Evolutionary conservation across 2,329 filamentous ascomycete genomes (phyloP).

Genomic region (Thielaviopsis ethacetica): DNA sequence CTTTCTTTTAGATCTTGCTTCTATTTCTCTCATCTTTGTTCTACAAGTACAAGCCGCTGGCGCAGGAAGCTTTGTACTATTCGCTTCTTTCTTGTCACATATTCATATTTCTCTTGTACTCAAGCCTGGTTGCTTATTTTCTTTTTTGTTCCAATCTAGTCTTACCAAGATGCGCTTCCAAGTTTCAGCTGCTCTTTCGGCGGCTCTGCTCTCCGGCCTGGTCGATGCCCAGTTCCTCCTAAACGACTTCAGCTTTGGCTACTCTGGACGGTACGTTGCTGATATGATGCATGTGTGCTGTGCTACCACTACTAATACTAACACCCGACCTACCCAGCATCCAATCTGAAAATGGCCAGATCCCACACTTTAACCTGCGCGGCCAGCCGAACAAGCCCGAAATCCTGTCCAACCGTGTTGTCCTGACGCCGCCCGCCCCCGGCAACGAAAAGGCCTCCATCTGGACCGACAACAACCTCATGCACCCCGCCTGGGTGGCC

Average conservation of each 20-base stretch:
- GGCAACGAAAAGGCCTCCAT: slow-evolving; percentile 71
- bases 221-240: slow-evolving; percentile 50
- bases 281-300: too few species aligned
- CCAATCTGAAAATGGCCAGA: slow-evolving; percentile 36
- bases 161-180: slow-evolving; percentile 10
- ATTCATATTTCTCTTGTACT: neutral
- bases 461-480: slow-evolving; percentile 54
- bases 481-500: slow-evolving; percentile 57
- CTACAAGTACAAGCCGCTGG: neutral
- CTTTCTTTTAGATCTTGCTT: neutral
- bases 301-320: neutral
- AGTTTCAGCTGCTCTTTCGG: slow-evolving; percentile 7
- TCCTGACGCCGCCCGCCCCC: slow-evolving; percentile 76
- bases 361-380: slow-evolving; percentile 39
- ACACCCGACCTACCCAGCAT: slow-evolving; percentile 31
- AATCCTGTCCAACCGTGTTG: slow-evolving; percentile 72
- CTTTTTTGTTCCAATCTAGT: neutral
- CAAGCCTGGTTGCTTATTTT: neutral
- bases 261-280: slow-evolving; percentile 39
- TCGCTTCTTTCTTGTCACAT: neutral
- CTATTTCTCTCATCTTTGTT: neutral
- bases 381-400: slow-evolving; percentile 40
- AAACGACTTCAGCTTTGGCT: slow-evolving; percentile 63
- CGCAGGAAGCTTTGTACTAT: neutral
- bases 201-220: slow-evolving; percentile 18